Evolutionary conservation across 495 filamentous ascomycete genomes (phyloP).

Genomic region (Astrothelium macrocarpum): DNA sequence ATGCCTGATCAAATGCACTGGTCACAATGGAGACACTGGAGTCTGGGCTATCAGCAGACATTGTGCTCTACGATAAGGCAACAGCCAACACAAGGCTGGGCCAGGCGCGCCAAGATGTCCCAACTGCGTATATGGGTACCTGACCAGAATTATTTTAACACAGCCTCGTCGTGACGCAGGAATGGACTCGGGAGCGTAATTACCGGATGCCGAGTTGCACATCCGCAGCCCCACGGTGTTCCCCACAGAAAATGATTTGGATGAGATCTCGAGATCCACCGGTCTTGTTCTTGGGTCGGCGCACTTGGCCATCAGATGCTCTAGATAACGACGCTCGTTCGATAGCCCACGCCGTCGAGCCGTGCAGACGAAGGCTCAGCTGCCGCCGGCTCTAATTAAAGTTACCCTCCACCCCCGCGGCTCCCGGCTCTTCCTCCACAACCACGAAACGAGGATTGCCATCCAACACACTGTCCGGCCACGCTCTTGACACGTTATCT

Average conservation of each 20-base stretch:
- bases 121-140: neutral
- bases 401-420: neutral
- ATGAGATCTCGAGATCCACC: slow-evolving; percentile 2
- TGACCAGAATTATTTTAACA: neutral
- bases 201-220: neutral
- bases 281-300: slow-evolving; percentile 1
- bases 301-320: neutral
- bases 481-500: slow-evolving; percentile 6
- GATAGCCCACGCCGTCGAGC: neutral
- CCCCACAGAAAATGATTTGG: neutral
- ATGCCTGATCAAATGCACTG: neutral
- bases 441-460: neutral
- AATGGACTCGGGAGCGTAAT: neutral
- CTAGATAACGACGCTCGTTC: neutral
- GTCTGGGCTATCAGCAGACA: neutral
- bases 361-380: neutral
- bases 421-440: neutral
- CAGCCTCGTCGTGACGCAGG: neutral
- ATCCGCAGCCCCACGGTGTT: neutral
- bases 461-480: neutral
- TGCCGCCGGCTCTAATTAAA: slow-evolving; percentile 4
- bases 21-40: neutral
- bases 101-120: neutral
- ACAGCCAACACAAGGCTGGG: neutral
- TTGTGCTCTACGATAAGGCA: neutral